These are phyloP conservation scores for Aspergillus sparsus DNA, from an alignment of 495 filamentous ascomycete species.

Conservation along the genomic window DNA sequence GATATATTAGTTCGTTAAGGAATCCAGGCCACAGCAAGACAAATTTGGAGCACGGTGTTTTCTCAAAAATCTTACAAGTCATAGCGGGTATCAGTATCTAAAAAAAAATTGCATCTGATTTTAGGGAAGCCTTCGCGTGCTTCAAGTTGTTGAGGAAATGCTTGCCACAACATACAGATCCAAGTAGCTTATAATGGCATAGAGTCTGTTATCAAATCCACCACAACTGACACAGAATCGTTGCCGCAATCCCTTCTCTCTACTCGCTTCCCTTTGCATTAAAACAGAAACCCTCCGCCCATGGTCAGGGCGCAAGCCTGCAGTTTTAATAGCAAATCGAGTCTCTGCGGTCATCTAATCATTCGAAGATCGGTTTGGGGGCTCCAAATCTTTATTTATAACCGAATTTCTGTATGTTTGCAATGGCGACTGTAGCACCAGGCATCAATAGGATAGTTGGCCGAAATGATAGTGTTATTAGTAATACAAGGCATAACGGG, in stretches of 20 bases:
- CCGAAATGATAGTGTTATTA: no score
- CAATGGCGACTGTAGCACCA: no score
- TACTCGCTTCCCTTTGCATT: background rate
- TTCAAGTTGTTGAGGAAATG: background rate
- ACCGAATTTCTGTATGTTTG: background rate
- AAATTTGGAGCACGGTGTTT: background rate
- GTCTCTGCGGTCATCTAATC: background rate
- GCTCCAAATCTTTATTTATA: background rate
- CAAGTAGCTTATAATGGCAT: background rate
- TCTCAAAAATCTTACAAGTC: no score
- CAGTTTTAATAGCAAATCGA: background rate
- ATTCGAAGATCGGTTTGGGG: background rate
- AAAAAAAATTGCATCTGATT: background rate
- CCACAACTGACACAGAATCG: background rate
- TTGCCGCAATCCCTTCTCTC: background rate
- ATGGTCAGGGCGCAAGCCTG: background rate
- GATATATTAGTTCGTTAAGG: background rate
- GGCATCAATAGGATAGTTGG: no score
- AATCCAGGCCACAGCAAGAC: background rate
- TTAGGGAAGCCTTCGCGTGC: background rate
- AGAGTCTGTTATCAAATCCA: background rate
- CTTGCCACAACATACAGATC: background rate
- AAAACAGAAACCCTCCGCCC: background rate
- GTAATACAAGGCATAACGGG: no score
- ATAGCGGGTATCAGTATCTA: no score